Conservation (phyloP, 1,139 yeast genomes). For the Nakaseomyces bracarensis region DNA sequence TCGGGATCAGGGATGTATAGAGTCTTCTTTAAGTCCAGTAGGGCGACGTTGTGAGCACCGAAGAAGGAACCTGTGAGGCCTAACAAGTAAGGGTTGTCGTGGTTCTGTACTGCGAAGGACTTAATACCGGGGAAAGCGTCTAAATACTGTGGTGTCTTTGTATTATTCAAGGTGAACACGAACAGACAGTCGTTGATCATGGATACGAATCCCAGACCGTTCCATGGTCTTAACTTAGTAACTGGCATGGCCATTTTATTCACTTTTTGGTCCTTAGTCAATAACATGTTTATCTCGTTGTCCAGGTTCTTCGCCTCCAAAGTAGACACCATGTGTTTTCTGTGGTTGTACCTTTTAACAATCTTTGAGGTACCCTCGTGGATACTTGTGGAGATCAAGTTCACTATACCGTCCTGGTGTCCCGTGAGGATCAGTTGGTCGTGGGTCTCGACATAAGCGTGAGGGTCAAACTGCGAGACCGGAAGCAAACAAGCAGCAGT, state of each 20-base stretch:
- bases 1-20: slow-evolving; percentile 16
- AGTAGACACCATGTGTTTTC: slow-evolving; percentile 19
- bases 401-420: slow-evolving; percentile 26
- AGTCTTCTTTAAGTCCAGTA: slow-evolving; percentile 22
- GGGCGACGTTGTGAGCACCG: slow-evolving; percentile 22
- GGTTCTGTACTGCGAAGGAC: slow-evolving; percentile 17
- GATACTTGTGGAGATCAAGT: slow-evolving; percentile 24
- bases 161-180: slow-evolving; percentile 20
- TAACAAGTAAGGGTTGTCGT: slow-evolving; percentile 16
- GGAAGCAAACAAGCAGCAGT: slow-evolving; percentile 16
- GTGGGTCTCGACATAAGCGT: slow-evolving; percentile 14
- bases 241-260: slow-evolving; percentile 17
- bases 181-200: slow-evolving; percentile 26
- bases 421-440: slow-evolving; percentile 23
- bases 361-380: slow-evolving; percentile 22
- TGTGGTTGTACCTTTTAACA: slow-evolving; percentile 24
- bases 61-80: slow-evolving; percentile 24
- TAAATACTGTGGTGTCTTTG: slow-evolving; percentile 22
- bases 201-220: slow-evolving; percentile 20
- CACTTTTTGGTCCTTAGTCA: slow-evolving; percentile 8
- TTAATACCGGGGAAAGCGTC: slow-evolving; percentile 22
- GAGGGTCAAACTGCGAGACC: slow-evolving; percentile 8
- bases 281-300: slow-evolving; percentile 12
- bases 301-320: background rate
- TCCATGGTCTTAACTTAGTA: slow-evolving; percentile 20